A percentile compares a stretch with the other conserved stretches of the same genome.
Evolutionary conservation across 306 rosid genomes (phyloP).

Genomic region (Begonia masoniana): DNA sequence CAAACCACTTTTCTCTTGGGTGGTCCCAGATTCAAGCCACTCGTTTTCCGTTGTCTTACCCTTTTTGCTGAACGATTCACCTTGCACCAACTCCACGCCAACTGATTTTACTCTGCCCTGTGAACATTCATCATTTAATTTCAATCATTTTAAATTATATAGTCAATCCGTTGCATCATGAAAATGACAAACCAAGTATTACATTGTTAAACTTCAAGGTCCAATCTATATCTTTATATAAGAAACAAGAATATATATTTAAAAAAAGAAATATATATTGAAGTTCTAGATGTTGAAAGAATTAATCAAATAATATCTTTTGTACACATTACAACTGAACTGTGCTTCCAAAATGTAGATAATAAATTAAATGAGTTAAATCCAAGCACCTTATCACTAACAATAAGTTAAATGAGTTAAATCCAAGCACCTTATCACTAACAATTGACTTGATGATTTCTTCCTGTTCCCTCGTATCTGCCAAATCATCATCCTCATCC

Average conservation of each 20-base stretch:
- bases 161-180: conserved; percentile 46
- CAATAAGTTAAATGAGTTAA: too few relatives aligned
- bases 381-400: conserved; percentile 2
- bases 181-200: conserved; percentile 9
- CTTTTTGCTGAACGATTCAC: conserved; percentile 24
- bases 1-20: conserved; percentile 31
- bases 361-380: background rate
- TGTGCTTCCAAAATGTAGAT: background rate
- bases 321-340: background rate
- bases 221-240: too few relatives aligned
- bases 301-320: too few relatives aligned
- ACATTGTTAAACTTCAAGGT: background rate
- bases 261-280: too few relatives aligned
- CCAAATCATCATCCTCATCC: conserved; percentile 46
- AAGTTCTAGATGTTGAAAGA: too few relatives aligned
- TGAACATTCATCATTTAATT: conserved; percentile 25
- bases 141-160: conserved; percentile 34
- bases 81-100: conserved; percentile 28
- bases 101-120: conserved; percentile 25
- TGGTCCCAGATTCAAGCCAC: conserved; percentile 21
- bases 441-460: conserved; percentile 24
- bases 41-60: conserved; percentile 37
- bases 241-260: too few relatives aligned
- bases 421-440: conserved; percentile 6
- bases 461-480: conserved; percentile 64